A percentile compares a stretch with the other conserved stretches of the same genome.
Conservation (phyloP, 2,329 filamentous ascomycete species). For the Fusarium incarnatum region DNA sequence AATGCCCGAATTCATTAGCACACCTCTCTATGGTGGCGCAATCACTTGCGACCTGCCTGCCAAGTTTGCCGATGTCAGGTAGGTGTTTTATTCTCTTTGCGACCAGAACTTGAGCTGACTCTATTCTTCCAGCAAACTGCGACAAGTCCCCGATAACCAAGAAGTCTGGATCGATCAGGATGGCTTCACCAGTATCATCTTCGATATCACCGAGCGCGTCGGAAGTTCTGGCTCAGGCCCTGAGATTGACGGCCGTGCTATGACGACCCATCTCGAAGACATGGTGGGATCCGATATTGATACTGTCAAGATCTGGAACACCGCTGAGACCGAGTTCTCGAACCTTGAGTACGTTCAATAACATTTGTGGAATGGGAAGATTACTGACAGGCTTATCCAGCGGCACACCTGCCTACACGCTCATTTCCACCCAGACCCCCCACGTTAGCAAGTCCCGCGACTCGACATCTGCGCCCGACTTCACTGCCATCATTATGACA, state of each 20-base stretch:
- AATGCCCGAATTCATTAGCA: slow-evolving; percentile 68
- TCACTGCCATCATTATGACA: slow-evolving; percentile 81
- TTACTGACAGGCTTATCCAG: slow-evolving; percentile 41
- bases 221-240: slow-evolving; percentile 64
- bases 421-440: slow-evolving; percentile 73
- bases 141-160: slow-evolving; percentile 86
- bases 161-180: slow-evolving; percentile 89
- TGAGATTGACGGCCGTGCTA: slow-evolving; percentile 75
- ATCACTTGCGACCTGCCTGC: slow-evolving; percentile 75
- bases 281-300: slow-evolving; percentile 73
- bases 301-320: slow-evolving; percentile 74
- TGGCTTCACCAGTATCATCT: slow-evolving; percentile 87
- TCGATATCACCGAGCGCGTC: slow-evolving; percentile 90
- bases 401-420: slow-evolving; percentile 72
- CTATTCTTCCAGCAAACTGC: slow-evolving; percentile 68
- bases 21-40: slow-evolving; percentile 78
- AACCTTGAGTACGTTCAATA: slow-evolving; percentile 62
- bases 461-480: slow-evolving; percentile 62
- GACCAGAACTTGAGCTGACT: slow-evolving; percentile 19
- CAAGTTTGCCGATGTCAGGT: slow-evolving; percentile 80
- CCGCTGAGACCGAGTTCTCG: slow-evolving; percentile 69
- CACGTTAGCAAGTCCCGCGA: slow-evolving; percentile 51
- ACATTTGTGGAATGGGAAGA: neutral
- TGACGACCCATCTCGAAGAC: slow-evolving; percentile 76
- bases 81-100: slow-evolving; percentile 11